phyloP scores from a whole-genome alignment of 805 yeast genomes.

The Vanderwaltozyma yarrowii region DNA sequence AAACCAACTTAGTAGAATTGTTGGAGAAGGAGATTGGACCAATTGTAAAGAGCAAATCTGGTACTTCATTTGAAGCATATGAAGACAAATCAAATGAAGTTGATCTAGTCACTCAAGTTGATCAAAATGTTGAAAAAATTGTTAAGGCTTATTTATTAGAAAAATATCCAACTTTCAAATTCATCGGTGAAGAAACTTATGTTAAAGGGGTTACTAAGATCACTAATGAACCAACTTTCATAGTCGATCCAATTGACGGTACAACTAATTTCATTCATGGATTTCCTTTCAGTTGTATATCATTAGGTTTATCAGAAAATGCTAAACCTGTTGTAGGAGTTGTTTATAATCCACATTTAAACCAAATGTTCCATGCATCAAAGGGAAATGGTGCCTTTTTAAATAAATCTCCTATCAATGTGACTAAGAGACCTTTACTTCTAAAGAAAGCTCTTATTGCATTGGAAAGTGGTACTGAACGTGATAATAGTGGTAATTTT shows the following conservation, averaged over 20 bases:
- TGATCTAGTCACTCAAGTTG: slow-evolving; percentile 53
- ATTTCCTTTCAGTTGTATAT: slow-evolving; percentile 53
- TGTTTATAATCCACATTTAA: slow-evolving; percentile 50
- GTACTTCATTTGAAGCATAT: slow-evolving; percentile 29
- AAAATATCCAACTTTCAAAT: slow-evolving; percentile 40
- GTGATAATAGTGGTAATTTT: slow-evolving; percentile 48
- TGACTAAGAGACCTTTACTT: slow-evolving; percentile 29
- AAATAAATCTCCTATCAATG: slow-evolving; percentile 33
- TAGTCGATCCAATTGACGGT: slow-evolving; percentile 59
- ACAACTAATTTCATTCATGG: slow-evolving; percentile 56
- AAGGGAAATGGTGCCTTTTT: slow-evolving; percentile 46
- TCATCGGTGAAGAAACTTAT: slow-evolving; percentile 55
- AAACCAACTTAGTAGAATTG: slow-evolving; percentile 14
- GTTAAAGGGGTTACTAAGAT: slow-evolving; percentile 39
- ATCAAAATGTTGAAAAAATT: slow-evolving; percentile 41
- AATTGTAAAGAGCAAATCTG: slow-evolving; percentile 17
- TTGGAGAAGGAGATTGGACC: slow-evolving; percentile 21
- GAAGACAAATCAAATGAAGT: slow-evolving; percentile 52
- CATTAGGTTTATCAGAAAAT: slow-evolving; percentile 44
- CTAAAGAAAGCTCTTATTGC: slow-evolving; percentile 47
- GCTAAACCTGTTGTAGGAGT: slow-evolving; percentile 50
- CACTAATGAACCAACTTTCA: slow-evolving; percentile 46
- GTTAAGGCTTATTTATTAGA: slow-evolving; percentile 24
- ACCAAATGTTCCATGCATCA: slow-evolving; percentile 44
- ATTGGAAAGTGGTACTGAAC: slow-evolving; percentile 52